Evolutionary conservation across 768 basidiomycete genomes (phyloP).

Genomic region (Gymnopilus junonius): DNA sequence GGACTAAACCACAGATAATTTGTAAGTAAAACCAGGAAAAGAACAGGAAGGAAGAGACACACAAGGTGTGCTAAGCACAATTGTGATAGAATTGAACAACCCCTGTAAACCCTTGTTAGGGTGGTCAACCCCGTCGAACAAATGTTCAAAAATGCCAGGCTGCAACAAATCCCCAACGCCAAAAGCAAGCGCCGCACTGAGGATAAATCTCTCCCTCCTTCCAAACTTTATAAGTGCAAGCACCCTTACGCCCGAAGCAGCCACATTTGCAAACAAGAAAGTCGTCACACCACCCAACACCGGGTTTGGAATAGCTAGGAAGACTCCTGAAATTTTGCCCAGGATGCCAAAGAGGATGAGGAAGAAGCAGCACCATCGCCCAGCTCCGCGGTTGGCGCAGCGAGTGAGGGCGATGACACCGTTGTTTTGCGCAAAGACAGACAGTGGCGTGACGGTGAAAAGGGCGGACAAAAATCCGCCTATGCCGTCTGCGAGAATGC

Average conservation of each 20-base stretch:
- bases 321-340: constrained; percentile 83
- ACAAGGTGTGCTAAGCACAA: constrained; percentile 84
- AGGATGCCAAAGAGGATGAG: constrained; percentile 81
- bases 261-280: constrained; percentile 81
- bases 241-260: constrained; percentile 72
- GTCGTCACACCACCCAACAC: constrained; percentile 88
- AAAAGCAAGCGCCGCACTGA: constrained; percentile 70
- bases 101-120: constrained; percentile 63
- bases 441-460: constrained; percentile 82
- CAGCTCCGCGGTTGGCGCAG: constrained; percentile 80
- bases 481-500: constrained; percentile 80
- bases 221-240: constrained; percentile 63
- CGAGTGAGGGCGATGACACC: constrained; percentile 85
- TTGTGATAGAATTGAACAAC: constrained; percentile 78
- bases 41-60: constrained; percentile 30
- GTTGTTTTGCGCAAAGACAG: constrained; percentile 84
- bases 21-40: neutral
- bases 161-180: constrained; percentile 76
- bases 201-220: constrained; percentile 69
- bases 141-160: constrained; percentile 63
- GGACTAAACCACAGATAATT: constrained; percentile 10
- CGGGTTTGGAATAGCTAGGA: constrained; percentile 83
- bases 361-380: constrained; percentile 80
- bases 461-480: constrained; percentile 80
- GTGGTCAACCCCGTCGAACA: constrained; percentile 66